Conservation (phyloP, 2,329 filamentous ascomycete species). For the Curvularia lunata region DNA sequence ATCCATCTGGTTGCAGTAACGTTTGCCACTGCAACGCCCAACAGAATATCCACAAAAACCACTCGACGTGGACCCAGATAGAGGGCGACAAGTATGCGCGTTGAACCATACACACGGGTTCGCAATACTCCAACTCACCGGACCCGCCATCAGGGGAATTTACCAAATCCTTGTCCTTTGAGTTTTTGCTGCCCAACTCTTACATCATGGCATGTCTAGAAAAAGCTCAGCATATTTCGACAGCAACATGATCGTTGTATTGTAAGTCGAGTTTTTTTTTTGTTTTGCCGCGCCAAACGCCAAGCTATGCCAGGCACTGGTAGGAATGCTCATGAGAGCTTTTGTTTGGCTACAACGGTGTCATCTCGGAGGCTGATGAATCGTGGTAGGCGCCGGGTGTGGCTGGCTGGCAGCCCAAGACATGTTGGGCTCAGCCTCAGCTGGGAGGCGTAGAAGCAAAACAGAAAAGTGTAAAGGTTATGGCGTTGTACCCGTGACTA, state of each 20-base stretch:
- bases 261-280: background rate
- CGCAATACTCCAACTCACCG: background rate
- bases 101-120: background rate
- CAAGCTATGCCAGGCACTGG: background rate
- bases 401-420: background rate
- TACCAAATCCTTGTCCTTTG: background rate
- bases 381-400: background rate
- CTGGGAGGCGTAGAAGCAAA: background rate
- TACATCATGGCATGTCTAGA: background rate
- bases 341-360: background rate
- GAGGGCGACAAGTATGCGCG: background rate
- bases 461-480: background rate
- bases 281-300: background rate
- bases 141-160: background rate
- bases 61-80: background rate
- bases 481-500: background rate
- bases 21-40: background rate
- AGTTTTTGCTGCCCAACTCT: background rate
- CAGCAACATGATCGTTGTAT: background rate
- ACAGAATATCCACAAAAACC: background rate
- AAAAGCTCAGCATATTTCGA: background rate
- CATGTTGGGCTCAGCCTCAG: constrained; percentile 1
- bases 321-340: background rate
- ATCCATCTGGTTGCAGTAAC: background rate
- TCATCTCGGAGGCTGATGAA: background rate